Base-by-base conservation (phyloP, 352 stramenopile genomes). In the Pythium oligandrum region DNA sequence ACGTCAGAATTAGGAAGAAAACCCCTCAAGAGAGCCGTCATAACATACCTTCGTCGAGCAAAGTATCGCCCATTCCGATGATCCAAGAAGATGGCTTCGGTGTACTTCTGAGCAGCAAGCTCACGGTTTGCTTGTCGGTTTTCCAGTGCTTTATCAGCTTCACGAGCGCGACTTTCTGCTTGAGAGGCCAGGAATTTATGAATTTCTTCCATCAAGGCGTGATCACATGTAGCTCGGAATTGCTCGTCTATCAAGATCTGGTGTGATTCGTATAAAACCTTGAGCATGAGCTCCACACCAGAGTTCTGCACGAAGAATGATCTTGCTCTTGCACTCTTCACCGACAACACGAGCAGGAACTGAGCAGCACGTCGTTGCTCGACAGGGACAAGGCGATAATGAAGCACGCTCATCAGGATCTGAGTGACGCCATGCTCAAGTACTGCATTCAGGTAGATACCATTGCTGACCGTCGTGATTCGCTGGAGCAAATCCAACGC, bases 301-400 rank as follows among this genome's bases (percentile, higher is more conserved):
- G 53, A 26, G 35, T 67, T 62, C 40, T 62, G 59, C 7, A 67
- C n/a, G 32, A 67, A 62, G 7, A 67, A 59, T 4, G 44, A 56
- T 17, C 53, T 42, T 35, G 46, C 53, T 3, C 59, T 43, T 3
- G 53, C 37, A 30, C 59, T 67, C 26, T 34, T 36, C 4, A 49
- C 57, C 2, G 59, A 37, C n/a, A 66, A 30, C 3, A 58, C 6
- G 6, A 66, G 36, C 17, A 66, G 39, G 30, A 66, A 59, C 44
- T 66, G 59, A 31, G 46, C 59, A 1, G 59, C 59, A 4, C 59
- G 59, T 10, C 53, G 53, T n/a, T 66, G 59, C 40, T 66, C 59
- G 10, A 17, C 26, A 2, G 59, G 40, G 32, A 55, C 34, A 30
- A 47, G 52, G 6, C 59, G 59, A 30, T 66, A 61, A 38, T 61